A percentile compares a stretch with the other conserved stretches of the same genome.
phyloP scores from a whole-genome alignment of 1,284 basidiomycete species.

The Irpex lacteus region DNA sequence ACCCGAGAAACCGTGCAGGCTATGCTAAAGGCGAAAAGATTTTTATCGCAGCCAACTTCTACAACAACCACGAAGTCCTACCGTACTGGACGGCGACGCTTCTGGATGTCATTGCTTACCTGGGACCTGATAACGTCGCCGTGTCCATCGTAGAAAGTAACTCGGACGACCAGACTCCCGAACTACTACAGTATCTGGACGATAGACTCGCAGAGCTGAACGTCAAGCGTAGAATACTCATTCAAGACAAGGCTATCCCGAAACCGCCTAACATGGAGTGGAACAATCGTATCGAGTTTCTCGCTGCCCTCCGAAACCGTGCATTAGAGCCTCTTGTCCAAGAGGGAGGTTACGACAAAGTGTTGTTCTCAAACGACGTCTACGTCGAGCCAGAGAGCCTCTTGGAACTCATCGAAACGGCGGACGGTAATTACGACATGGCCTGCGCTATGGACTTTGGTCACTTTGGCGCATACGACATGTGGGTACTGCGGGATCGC shows the following conservation, averaged over 20 bases:
- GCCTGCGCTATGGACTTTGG: constrained; percentile 53
- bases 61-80: constrained; percentile 36
- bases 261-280: constrained; percentile 34
- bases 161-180: constrained; percentile 42
- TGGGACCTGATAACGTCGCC: constrained; percentile 49
- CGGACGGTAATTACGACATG: constrained; percentile 48
- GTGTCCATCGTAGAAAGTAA: constrained; percentile 58
- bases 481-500: constrained; percentile 43
- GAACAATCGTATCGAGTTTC: constrained; percentile 41
- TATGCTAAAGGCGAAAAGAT: constrained; percentile 31
- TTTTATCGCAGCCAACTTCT: constrained; percentile 39
- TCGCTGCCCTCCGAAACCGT: constrained; percentile 43
- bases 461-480: constrained; percentile 43
- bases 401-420: constrained; percentile 45
- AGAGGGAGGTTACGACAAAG: constrained; percentile 37
- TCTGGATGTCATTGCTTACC: constrained; percentile 34
- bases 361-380: constrained; percentile 52
- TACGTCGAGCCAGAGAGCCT: constrained; percentile 44
- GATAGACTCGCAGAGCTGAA: constrained; percentile 27
- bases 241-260: constrained; percentile 27
- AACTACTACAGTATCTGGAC: constrained; percentile 37
- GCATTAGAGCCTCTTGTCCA: constrained; percentile 42
- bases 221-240: constrained; percentile 34
- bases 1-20: constrained; percentile 19
- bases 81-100: constrained; percentile 40